Percentiles rank a stretch among this genome's conserved stretches.
Conservation (phyloP, 2,329 filamentous ascomycete species). For the Fusarium odoratissimum region DNA sequence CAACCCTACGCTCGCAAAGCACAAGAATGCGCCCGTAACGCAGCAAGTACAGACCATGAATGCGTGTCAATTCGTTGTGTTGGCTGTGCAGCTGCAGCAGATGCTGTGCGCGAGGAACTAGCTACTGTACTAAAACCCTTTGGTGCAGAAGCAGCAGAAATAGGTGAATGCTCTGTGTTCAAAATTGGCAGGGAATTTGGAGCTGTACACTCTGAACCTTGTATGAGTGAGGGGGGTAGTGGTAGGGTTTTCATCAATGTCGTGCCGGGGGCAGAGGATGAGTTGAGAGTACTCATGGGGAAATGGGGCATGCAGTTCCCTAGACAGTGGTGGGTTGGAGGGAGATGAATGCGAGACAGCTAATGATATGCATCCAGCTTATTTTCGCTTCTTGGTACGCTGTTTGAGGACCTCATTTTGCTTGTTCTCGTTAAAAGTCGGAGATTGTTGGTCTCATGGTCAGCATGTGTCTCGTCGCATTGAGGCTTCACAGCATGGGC, state of each 20-base stretch:
- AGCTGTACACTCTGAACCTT: constrained; percentile 57
- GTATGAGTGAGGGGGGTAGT: constrained; percentile 44
- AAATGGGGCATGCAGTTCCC: constrained; percentile 56
- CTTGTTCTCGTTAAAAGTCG: background rate
- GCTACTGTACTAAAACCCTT: constrained; percentile 43
- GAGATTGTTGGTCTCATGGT: background rate
- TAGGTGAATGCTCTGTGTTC: constrained; percentile 56
- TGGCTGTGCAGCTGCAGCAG: constrained; percentile 56
- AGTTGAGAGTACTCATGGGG: constrained; percentile 47
- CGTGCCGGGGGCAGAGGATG: constrained; percentile 50
- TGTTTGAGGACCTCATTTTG: background rate
- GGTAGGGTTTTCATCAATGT: constrained; percentile 54
- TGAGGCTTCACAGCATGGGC: background rate
- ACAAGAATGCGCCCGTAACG: constrained; percentile 46
- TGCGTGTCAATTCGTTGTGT: constrained; percentile 58
- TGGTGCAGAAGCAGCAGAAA: constrained; percentile 34
- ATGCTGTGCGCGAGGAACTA: constrained; percentile 53
- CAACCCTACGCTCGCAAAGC: constrained; percentile 49
- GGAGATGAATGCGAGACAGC: background rate
- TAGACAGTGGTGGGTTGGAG: constrained; percentile 44
- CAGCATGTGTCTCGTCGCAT: background rate
- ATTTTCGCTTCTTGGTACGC: background rate
- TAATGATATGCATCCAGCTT: background rate
- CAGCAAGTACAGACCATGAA: constrained; percentile 49
- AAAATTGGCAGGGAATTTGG: constrained; percentile 55